Conservation (phyloP, 768 basidiomycete species). For the Lentinula detonsa region DNA sequence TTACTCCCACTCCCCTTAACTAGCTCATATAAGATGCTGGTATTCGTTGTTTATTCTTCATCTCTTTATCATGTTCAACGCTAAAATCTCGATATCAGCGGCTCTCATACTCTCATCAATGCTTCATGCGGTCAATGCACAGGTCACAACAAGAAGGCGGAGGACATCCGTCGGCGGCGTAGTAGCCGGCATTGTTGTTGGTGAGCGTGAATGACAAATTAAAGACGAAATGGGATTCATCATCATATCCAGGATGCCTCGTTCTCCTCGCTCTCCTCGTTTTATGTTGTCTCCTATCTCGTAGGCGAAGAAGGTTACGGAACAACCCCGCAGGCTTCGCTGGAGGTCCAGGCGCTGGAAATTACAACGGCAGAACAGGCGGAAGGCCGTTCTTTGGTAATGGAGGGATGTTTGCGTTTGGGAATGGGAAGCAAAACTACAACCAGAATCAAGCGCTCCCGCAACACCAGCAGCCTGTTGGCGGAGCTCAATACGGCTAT, state of each 20-base stretch:
- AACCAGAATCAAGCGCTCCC: not conserved
- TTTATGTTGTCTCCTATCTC: not conserved
- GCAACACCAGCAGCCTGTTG: not conserved
- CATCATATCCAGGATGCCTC: not conserved
- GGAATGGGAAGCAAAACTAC: not conserved
- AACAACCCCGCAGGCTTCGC: not conserved
- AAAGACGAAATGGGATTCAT: not conserved
- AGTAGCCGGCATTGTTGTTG: conserved; percentile 6
- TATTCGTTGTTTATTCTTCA: not conserved
- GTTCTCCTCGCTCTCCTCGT: not conserved
- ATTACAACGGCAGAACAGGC: not conserved
- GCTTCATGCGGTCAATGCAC: not conserved
- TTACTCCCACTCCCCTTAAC: not conserved
- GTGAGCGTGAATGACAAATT: not conserved
- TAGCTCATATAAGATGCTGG: not conserved
- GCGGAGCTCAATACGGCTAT: not conserved
- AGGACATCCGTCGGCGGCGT: not conserved
- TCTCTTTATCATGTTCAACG: not conserved
- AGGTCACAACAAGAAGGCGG: not conserved
- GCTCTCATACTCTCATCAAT: not conserved
- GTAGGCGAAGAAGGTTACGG: not conserved
- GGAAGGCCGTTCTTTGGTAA: not conserved
- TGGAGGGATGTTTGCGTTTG: not conserved
- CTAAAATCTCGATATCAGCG: not conserved
- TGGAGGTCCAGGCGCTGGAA: not conserved